phyloP scores from a whole-genome alignment of 192 early-diverging fungal species.

The Dissophora ornata region DNA sequence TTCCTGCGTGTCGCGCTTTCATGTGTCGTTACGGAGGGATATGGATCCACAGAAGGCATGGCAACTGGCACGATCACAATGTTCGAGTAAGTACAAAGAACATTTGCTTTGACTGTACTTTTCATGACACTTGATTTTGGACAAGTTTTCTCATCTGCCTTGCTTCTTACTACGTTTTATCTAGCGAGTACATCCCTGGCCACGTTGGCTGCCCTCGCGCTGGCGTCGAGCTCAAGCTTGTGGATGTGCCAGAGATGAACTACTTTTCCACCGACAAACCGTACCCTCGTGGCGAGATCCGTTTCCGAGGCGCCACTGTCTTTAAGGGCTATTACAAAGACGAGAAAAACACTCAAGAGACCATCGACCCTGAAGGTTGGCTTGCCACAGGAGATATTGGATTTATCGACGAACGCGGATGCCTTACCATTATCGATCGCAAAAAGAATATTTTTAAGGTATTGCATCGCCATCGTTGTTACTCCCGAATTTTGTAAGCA shows the following conservation, averaged over 20 bases:
- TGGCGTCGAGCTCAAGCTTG: slow-evolving; percentile 76
- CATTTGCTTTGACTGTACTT: no score
- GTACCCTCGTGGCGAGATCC: slow-evolving; percentile 88
- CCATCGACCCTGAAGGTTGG: slow-evolving; percentile 85
- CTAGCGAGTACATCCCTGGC: slow-evolving; percentile 76
- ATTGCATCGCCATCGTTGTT: background rate
- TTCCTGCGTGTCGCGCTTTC: slow-evolving; percentile 74
- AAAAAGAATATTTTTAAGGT: slow-evolving; percentile 84
- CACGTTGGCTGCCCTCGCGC: slow-evolving; percentile 77
- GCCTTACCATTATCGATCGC: slow-evolving; percentile 82
- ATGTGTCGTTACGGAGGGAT: slow-evolving; percentile 69
- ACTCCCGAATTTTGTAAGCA: no score
- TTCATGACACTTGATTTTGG: background rate
- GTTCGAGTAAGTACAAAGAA: slow-evolving; percentile 2
- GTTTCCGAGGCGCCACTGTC: slow-evolving; percentile 72
- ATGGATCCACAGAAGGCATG: slow-evolving; percentile 58
- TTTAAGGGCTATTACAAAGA: slow-evolving; percentile 89
- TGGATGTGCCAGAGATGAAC: slow-evolving; percentile 88
- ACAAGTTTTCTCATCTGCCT: slow-evolving; percentile 7
- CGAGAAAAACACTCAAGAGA: slow-evolving; percentile 77
- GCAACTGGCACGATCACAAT: slow-evolving; percentile 52
- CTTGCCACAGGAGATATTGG: slow-evolving; percentile 86
- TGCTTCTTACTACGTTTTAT: slow-evolving; percentile 5
- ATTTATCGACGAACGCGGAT: slow-evolving; percentile 69
- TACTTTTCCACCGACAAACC: slow-evolving; percentile 79